These are phyloP conservation scores for Spathaspora gorwiae DNA, from an alignment of 805 yeast species.

Conservation along the genomic window DNA sequence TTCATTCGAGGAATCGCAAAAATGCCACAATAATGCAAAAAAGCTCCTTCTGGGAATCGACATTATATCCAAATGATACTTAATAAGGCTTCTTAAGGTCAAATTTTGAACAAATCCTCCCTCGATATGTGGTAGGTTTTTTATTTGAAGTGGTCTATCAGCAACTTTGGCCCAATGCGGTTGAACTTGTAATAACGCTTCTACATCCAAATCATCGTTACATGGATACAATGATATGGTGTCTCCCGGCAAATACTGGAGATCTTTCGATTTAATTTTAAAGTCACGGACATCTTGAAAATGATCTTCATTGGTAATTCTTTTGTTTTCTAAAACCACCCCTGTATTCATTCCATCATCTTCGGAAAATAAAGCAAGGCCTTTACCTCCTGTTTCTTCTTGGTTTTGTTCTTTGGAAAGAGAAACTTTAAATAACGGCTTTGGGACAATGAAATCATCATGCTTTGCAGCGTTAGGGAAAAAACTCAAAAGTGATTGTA, in stretches of 20 bases:
- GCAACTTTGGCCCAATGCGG: slow-evolving; percentile 66
- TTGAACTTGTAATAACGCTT: slow-evolving; percentile 61
- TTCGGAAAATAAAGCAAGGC: not conserved
- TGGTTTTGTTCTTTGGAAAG: not conserved
- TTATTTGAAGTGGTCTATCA: slow-evolving; percentile 48
- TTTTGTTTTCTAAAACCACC: slow-evolving; percentile 42
- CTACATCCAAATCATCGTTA: slow-evolving; percentile 62
- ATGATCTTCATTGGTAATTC: slow-evolving; percentile 70
- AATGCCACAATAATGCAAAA: slow-evolving; percentile 69
- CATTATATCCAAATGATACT: slow-evolving; percentile 76
- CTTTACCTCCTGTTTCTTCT: not conserved
- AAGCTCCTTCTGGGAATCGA: slow-evolving; percentile 83
- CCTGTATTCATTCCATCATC: slow-evolving; percentile 32
- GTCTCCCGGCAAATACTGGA: slow-evolving; percentile 70
- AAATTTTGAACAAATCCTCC: slow-evolving; percentile 60
- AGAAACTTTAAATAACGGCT: slow-evolving; percentile 21
- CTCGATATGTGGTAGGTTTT: slow-evolving; percentile 35
- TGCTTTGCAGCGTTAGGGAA: slow-evolving; percentile 20
- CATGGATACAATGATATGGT: slow-evolving; percentile 71
- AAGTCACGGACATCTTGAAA: slow-evolving; percentile 86
- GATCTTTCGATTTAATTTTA: slow-evolving; percentile 31
- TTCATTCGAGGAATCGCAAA: slow-evolving; percentile 44
- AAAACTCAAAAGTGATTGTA: slow-evolving; percentile 21
- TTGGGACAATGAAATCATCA: slow-evolving; percentile 21
- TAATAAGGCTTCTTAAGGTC: slow-evolving; percentile 68